Evolutionary conservation across 345 rosid genomes (phyloP).

Genomic region (Gossypium anomalum): DNA sequence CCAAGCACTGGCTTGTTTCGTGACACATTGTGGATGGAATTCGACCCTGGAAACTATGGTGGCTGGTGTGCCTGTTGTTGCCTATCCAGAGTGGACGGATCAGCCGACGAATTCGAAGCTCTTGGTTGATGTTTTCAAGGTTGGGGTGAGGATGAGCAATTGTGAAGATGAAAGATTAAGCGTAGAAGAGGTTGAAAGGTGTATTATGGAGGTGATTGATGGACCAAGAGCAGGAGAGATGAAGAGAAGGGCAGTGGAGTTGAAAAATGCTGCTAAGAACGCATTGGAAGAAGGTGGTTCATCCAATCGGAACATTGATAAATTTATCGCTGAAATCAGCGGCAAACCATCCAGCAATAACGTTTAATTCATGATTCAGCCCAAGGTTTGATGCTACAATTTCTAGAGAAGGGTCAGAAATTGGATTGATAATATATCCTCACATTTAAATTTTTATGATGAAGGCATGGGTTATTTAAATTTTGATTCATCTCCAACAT

Average conservation of each 20-base stretch:
- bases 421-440: too few relatives aligned
- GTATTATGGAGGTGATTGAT: slow-evolving; percentile 35
- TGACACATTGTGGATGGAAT: slow-evolving; percentile 64
- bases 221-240: slow-evolving; percentile 26
- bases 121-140: slow-evolving; percentile 39
- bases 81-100: slow-evolving; percentile 46
- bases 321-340: slow-evolving; percentile 33
- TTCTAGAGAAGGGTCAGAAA: neutral
- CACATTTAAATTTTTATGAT: too few relatives aligned
- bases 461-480: too few relatives aligned
- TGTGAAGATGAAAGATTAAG: slow-evolving; percentile 24
- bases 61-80: slow-evolving; percentile 49
- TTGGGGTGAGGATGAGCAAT: slow-evolving; percentile 42
- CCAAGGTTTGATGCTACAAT: neutral
- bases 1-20: slow-evolving; percentile 38
- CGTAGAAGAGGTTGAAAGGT: slow-evolving; percentile 38
- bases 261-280: slow-evolving; percentile 32
- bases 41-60: slow-evolving; percentile 45
- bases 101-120: slow-evolving; percentile 40
- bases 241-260: slow-evolving; percentile 36
- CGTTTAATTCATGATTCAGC: neutral
- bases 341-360: neutral
- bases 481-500: too few relatives aligned
- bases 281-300: slow-evolving; percentile 41
- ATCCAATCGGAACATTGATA: slow-evolving; percentile 32